A percentile compares a stretch with the other conserved stretches of the same genome.
phyloP scores from a whole-genome alignment of 2,329 filamentous ascomycete species.

The Aspergillus sp. region DNA sequence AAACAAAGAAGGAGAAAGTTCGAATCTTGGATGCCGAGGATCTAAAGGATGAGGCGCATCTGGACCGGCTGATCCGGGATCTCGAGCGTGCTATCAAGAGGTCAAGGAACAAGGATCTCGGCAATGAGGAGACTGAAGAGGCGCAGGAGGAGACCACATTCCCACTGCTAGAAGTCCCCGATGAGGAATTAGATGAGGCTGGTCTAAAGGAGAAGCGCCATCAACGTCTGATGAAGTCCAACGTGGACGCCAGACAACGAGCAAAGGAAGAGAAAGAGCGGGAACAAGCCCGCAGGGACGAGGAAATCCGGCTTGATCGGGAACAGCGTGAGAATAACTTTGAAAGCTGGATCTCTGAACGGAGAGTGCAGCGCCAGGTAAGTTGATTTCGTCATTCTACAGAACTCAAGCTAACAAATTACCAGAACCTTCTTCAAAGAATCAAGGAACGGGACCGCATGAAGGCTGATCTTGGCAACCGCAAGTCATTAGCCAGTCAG shows the following conservation, averaged over 20 bases:
- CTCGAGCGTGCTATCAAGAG: conserved; percentile 88
- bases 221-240: conserved; percentile 89
- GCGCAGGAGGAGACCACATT: conserved; percentile 78
- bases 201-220: conserved; percentile 88
- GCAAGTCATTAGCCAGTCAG: conserved; percentile 92
- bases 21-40: conserved; percentile 86
- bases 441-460: conserved; percentile 93
- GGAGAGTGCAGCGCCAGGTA: conserved; percentile 67
- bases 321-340: conserved; percentile 82
- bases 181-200: conserved; percentile 91
- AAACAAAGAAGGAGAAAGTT: conserved; percentile 88
- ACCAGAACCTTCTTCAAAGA: conserved; percentile 67
- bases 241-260: conserved; percentile 87
- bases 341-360: conserved; percentile 82
- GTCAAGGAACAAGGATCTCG: conserved; percentile 89
- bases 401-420: conserved; percentile 23
- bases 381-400: conserved; percentile 5
- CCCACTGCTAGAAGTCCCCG: conserved; percentile 81
- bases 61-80: conserved; percentile 83
- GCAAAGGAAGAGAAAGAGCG: conserved; percentile 95
- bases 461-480: conserved; percentile 92
- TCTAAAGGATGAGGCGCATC: conserved; percentile 82
- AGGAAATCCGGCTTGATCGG: conserved; percentile 79
- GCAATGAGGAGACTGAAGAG: conserved; percentile 77
- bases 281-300: conserved; percentile 79